Evolutionary conservation across 176 grass and related monocot genomes (phyloP), one percentile per base, ranked within the genome.

Genomic region (Phoenix roebelenii): DNA sequence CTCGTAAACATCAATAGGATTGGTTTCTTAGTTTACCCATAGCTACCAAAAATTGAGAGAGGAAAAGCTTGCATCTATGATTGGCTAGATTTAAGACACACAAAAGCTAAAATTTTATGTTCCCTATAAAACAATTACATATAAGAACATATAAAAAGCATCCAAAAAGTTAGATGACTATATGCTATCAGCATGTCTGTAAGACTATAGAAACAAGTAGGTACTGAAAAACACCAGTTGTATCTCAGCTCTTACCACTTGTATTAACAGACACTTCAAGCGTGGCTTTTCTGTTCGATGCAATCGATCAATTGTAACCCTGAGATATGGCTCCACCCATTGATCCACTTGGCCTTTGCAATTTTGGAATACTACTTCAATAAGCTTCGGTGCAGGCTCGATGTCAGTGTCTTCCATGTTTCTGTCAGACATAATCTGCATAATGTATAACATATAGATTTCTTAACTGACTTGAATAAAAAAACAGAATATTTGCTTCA

Each of bases 351-450:
- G 77, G 12, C 89, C 85, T 80, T 89, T 95, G 61, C 89, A 95
- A 64, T 89, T 95, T 59, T 95, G 89, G 63, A 95, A 83, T 52
- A 95, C 30, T n/a, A 95, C 85, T 74, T 95, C 81, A 54, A 95
- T 89, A 19, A 95, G 81, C 76, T 95, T 95, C 22, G 89, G 85
- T 56, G 89, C 89, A 69, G 89, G 65, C 35, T 83, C 85, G 71
- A 95, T 95, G 79, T 95, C 89, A 20, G 81, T 85, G 71, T 95
- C 89, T 49, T 84, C 83, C 80, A 85, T 90, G 44, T 65, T 87
- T 87, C 63, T 80, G 16, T 90, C 91, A 57, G 66, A 59, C 83
- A 96, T 85, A 72, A 96, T 85, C 86, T 95, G 67, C 24, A 69
- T 68, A 29, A 55, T 54, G 2, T 3, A 44, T 12, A 44, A 12